Conservation (phyloP, 202 grass and related monocot species). For the Saccharum hybrid region DNA sequence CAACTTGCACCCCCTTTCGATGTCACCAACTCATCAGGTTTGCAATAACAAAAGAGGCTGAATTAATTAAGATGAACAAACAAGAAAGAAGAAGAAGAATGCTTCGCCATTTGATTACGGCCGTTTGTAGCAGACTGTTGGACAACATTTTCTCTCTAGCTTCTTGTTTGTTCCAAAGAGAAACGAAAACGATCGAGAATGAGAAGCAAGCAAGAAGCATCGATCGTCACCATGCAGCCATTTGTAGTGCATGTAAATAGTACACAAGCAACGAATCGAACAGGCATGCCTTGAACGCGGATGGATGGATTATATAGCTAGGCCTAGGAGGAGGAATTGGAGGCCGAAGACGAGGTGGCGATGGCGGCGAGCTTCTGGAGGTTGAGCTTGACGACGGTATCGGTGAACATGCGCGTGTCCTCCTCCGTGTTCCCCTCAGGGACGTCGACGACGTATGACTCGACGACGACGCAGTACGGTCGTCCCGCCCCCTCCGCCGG, state of each 20-base stretch:
- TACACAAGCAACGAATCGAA: no score
- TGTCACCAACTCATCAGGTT: slow-evolving; percentile 40
- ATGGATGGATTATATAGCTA: no score
- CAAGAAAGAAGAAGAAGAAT: background rate
- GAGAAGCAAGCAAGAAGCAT: no score
- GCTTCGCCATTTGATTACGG: background rate
- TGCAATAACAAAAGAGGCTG: slow-evolving; percentile 7
- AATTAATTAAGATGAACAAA: background rate
- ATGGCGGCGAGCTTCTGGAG: slow-evolving; percentile 89
- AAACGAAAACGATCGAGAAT: no score
- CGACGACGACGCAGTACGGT: slow-evolving; percentile 70
- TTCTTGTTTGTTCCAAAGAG: background rate
- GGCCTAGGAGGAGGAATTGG: background rate
- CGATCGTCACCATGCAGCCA: no score
- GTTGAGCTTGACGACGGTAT: slow-evolving; percentile 92
- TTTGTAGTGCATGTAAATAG: no score
- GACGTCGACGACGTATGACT: slow-evolving; percentile 92
- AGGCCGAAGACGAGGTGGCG: slow-evolving; percentile 33
- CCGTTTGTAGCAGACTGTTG: background rate
- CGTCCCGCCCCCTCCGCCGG: background rate
- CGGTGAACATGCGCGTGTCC: slow-evolving; percentile 89
- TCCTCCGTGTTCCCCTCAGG: slow-evolving; percentile 81
- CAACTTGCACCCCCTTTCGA: slow-evolving; percentile 49
- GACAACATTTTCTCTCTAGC: slow-evolving; percentile 1
- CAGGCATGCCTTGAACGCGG: no score